Evolutionary conservation across 371 early-diverging fungal genomes (phyloP).

Genomic region (Neoconidiobolus thromboides): DNA sequence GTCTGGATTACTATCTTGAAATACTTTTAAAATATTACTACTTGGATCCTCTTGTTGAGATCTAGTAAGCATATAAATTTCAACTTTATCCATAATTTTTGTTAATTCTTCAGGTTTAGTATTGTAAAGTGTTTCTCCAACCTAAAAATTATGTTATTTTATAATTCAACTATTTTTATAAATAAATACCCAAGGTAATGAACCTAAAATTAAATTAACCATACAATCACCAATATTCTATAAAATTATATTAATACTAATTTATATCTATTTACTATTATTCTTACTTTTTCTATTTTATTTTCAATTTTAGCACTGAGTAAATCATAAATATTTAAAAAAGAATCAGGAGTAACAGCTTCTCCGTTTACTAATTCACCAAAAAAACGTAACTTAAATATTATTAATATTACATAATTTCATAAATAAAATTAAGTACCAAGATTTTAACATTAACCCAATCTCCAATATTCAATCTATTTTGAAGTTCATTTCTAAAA

Average conservation of each 20-base stretch:
- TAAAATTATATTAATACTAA: background rate
- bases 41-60: too few relatives aligned
- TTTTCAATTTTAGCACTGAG: conserved; percentile 27
- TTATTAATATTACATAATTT: background rate
- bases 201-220: conserved; percentile 42
- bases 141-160: conserved; percentile 11
- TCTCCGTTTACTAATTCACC: conserved; percentile 60
- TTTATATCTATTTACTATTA: conserved; percentile 11
- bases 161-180: background rate
- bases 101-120: conserved; percentile 34
- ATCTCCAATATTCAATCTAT: background rate
- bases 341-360: conserved; percentile 42
- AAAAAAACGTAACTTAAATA: conserved; percentile 43
- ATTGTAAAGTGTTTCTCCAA: conserved; percentile 29
- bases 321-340: conserved; percentile 30
- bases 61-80: conserved; percentile 28
- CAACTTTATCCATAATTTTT: conserved; percentile 27
- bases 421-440: background rate
- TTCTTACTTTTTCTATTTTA: conserved; percentile 27
- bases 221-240: conserved; percentile 51
- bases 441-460: background rate
- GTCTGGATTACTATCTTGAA: too few relatives aligned
- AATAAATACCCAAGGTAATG: conserved; percentile 51
- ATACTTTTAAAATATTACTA: too few relatives aligned
- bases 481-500: background rate